Percentiles rank a stretch among this genome's conserved stretches.
Evolutionary conservation across 805 yeast species (phyloP).

Genomic region (Wickerhamomyces bovis): DNA sequence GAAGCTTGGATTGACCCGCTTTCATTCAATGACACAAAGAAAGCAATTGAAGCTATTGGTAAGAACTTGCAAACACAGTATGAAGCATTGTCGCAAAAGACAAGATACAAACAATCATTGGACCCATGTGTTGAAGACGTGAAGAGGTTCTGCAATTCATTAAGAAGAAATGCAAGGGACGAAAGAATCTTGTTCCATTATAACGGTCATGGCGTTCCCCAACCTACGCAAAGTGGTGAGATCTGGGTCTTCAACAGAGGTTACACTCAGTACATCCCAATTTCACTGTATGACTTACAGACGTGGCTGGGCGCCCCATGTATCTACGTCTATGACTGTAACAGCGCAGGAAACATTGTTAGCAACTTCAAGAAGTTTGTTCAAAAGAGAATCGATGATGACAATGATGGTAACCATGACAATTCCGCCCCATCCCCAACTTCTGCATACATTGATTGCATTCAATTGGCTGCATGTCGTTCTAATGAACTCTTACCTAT

Average conservation of each 20-base stretch:
- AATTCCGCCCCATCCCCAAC: constrained; percentile 37
- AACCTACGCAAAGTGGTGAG: constrained; percentile 93
- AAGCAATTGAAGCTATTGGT: constrained; percentile 88
- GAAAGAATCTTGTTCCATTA: constrained; percentile 91
- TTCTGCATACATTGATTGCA: constrained; percentile 67
- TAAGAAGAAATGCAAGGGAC: constrained; percentile 87
- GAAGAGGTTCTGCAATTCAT: constrained; percentile 81
- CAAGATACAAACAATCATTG: constrained; percentile 82
- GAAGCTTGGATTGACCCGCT: constrained; percentile 95
- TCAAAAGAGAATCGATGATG: constrained; percentile 84
- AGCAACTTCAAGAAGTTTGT: constrained; percentile 85
- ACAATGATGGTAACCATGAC: constrained; percentile 50
- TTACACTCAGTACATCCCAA: constrained; percentile 95
- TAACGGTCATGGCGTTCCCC: constrained; percentile 98
- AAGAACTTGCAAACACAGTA: constrained; percentile 83
- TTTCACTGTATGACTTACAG: constrained; percentile 89
- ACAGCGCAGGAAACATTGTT: constrained; percentile 89
- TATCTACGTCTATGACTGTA: constrained; percentile 90
- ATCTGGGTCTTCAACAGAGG: constrained; percentile 98
- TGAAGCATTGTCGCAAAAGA: constrained; percentile 80
- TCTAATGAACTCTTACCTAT: constrained; percentile 83
- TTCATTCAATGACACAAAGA: constrained; percentile 73
- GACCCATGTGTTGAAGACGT: constrained; percentile 97
- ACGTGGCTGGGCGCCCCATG: constrained; percentile 98
- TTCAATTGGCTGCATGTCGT: constrained; percentile 89